Percentiles rank a stretch among this genome's conserved stretches.
Evolutionary conservation across 768 basidiomycete species (phyloP).

Genomic region (Clitopilus passeckerianus): DNA sequence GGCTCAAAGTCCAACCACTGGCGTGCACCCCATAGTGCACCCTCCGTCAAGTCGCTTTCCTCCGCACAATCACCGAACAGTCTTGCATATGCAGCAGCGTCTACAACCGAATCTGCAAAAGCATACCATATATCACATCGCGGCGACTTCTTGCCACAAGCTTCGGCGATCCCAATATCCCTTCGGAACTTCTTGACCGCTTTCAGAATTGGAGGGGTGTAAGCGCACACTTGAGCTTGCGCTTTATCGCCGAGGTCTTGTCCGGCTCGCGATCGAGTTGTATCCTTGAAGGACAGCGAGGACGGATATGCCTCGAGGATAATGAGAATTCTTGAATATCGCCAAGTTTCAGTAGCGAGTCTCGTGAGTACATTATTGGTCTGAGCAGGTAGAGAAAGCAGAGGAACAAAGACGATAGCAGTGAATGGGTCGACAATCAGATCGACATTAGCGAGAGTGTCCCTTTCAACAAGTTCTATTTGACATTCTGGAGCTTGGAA

Average conservation of each 20-base stretch:
- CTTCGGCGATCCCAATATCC: conserved; percentile 58
- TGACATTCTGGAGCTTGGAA: conserved; percentile 39
- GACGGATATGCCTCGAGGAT: conserved; percentile 67
- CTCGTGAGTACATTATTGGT: conserved; percentile 36
- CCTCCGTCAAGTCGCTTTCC: conserved; percentile 32
- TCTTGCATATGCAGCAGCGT: conserved; percentile 53
- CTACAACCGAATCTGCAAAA: conserved; percentile 56
- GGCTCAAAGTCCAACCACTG: conserved; percentile 58
- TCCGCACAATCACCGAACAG: conserved; percentile 57
- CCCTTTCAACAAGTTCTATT: conserved; percentile 63
- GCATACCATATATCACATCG: conserved; percentile 44
- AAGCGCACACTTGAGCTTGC: conserved; percentile 35
- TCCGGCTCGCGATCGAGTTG: conserved; percentile 4
- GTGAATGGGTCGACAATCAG: conserved; percentile 63
- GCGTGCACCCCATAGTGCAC: conserved; percentile 53
- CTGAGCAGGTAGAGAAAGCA: conserved; percentile 44
- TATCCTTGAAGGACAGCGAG: conserved; percentile 26
- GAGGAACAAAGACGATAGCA: conserved; percentile 46
- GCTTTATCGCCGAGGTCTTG: background rate
- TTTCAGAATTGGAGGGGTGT: conserved; percentile 64
- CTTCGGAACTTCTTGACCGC: conserved; percentile 65
- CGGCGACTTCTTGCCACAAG: conserved; percentile 43
- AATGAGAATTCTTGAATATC: conserved; percentile 48
- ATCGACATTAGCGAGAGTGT: conserved; percentile 53
- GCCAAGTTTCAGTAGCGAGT: conserved; percentile 59